phyloP scores from a whole-genome alignment of 169 alveolate species.

The Cryptosporidium canis region DNA sequence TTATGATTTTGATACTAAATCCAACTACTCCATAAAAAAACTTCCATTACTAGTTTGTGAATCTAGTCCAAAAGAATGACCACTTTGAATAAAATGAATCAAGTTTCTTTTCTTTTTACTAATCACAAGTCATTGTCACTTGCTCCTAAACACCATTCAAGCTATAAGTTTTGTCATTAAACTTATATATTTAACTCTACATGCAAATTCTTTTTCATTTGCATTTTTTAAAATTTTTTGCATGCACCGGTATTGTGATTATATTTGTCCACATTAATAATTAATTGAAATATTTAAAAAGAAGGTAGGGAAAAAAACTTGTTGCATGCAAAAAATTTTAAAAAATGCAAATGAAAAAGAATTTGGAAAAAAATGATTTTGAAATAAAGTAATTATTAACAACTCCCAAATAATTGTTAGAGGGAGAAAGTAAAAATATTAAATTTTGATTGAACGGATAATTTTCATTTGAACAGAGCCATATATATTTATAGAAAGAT shows the following conservation, averaged over 20 bases:
- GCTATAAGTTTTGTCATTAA: too few relatives aligned
- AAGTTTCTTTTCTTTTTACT: too few relatives aligned
- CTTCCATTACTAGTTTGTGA: conserved; percentile 49
- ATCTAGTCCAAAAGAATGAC: too few relatives aligned
- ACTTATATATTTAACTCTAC: background rate
- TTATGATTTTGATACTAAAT: conserved; percentile 26
- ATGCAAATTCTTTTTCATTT: background rate
- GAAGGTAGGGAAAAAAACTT: background rate
- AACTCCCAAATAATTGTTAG: background rate
- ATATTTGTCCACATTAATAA: background rate
- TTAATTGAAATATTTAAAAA: too few relatives aligned
- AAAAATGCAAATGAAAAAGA: conserved; percentile 20
- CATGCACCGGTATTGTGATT: background rate
- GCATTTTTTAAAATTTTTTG: conserved; percentile 19
- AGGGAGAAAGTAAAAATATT: background rate
- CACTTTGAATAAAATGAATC: too few relatives aligned
- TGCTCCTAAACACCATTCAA: too few relatives aligned
- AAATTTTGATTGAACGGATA: conserved; percentile 7
- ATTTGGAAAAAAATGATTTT: background rate
- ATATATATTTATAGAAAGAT: conserved; percentile 15
- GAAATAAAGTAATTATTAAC: background rate
- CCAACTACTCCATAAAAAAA: conserved; percentile 12
- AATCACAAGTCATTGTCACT: too few relatives aligned
- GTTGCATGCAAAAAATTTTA: background rate
- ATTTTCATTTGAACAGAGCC: too few relatives aligned